These are phyloP conservation scores for Xylaria arbuscula DNA, from an alignment of 2,329 filamentous ascomycete genomes.

Conservation along the genomic window DNA sequence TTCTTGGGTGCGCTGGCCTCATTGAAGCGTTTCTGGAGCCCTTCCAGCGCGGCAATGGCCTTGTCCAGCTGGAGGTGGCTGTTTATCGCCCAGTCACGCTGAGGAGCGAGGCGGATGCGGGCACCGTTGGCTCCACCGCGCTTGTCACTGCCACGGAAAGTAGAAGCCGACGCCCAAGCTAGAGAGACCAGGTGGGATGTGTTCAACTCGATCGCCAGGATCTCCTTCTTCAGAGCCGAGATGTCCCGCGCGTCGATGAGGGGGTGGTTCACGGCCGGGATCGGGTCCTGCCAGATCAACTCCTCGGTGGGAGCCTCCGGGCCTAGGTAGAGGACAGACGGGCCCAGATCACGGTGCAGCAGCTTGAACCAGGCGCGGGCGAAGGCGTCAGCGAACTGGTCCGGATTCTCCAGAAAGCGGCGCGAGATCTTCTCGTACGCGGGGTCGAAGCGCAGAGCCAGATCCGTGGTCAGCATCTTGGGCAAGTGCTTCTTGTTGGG, in stretches of 20 bases:
- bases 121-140: slow-evolving; percentile 84
- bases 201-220: slow-evolving; percentile 71
- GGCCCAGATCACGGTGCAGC: slow-evolving; percentile 82
- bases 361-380: slow-evolving; percentile 85
- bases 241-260: slow-evolving; percentile 72
- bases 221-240: slow-evolving; percentile 73
- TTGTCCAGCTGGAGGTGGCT: slow-evolving; percentile 73
- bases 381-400: slow-evolving; percentile 76
- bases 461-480: slow-evolving; percentile 81
- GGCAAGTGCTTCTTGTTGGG: slow-evolving; percentile 76
- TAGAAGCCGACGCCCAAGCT: slow-evolving; percentile 77
- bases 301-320: slow-evolving; percentile 78
- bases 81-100: slow-evolving; percentile 79
- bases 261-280: slow-evolving; percentile 69
- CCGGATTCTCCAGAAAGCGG: slow-evolving; percentile 74
- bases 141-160: slow-evolving; percentile 81
- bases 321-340: slow-evolving; percentile 75
- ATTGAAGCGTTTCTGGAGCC: slow-evolving; percentile 75
- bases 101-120: slow-evolving; percentile 78
- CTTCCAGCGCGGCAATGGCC: slow-evolving; percentile 71
- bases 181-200: slow-evolving; percentile 71
- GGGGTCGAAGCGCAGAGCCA: slow-evolving; percentile 77
- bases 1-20: slow-evolving; percentile 69
- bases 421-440: slow-evolving; percentile 80
- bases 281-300: slow-evolving; percentile 79